A percentile compares a stretch with the other conserved stretches of the same genome.
Conservation (phyloP, 2,329 filamentous ascomycete species). For the Fusarium nelsonii region DNA sequence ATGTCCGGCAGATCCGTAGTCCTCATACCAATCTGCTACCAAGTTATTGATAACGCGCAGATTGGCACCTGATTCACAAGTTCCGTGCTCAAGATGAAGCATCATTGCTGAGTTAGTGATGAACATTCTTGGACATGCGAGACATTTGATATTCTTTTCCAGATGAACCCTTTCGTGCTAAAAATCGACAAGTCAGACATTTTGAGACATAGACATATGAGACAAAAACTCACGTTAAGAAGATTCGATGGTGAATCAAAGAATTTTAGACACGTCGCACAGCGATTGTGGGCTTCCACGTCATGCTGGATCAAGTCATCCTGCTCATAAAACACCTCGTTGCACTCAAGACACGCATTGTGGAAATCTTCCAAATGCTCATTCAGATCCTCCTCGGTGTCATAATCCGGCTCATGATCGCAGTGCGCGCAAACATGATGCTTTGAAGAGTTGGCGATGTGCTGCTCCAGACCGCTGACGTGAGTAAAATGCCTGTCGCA, state of each 20-base stretch:
- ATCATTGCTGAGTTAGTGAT: slow-evolving; percentile 41
- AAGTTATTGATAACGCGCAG: slow-evolving; percentile 5
- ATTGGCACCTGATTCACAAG: slow-evolving; percentile 30
- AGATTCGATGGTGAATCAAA: slow-evolving; percentile 28
- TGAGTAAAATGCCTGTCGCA: slow-evolving; percentile 16
- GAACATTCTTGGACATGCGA: slow-evolving; percentile 36
- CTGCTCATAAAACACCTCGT: background rate
- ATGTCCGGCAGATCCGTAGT: slow-evolving; percentile 2
- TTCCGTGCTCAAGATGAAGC: slow-evolving; percentile 44
- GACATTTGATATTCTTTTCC: slow-evolving; percentile 25
- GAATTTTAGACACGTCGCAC: slow-evolving; percentile 15
- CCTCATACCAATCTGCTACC: slow-evolving; percentile 37
- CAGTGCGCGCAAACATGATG: slow-evolving; percentile 10
- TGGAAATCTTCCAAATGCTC: background rate
- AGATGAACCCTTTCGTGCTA: slow-evolving; percentile 41
- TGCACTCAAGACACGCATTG: background rate
- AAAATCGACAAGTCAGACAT: fast-evolving
- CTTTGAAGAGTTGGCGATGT: slow-evolving; percentile 3
- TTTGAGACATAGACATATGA: fast-evolving
- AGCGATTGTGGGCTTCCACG: slow-evolving; percentile 27
- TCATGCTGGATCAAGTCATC: slow-evolving; percentile 14
- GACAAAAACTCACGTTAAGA: slow-evolving; percentile 15
- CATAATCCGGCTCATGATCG: background rate
- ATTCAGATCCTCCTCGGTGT: background rate
- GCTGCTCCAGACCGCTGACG: background rate